Conservation (phyloP, 257 asterid genomes). For the Asclepias syriaca region DNA sequence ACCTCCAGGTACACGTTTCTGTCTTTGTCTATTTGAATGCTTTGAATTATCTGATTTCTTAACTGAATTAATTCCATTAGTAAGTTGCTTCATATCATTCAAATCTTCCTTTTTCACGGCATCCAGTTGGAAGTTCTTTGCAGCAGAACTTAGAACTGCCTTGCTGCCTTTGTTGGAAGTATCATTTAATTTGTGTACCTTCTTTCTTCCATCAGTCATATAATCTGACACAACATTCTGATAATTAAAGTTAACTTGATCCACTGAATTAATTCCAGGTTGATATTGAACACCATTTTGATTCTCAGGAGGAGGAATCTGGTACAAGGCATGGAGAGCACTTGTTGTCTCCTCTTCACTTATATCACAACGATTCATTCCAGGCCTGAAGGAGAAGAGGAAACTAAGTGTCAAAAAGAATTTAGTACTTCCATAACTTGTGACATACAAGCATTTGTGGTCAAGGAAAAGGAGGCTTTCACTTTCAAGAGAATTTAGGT, state of each 20-base stretch:
- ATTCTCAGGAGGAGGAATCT: constrained; percentile 42
- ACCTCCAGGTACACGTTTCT: constrained; percentile 52
- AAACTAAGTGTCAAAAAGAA: constrained; percentile 1
- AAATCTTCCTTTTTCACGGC: constrained; percentile 34
- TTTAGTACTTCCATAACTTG: background rate
- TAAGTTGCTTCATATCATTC: constrained; percentile 44
- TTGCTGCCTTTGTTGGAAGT: constrained; percentile 25
- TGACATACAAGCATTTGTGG: background rate
- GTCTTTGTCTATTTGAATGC: constrained; percentile 35
- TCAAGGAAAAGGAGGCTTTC: background rate
- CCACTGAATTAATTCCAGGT: constrained; percentile 41
- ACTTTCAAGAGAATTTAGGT: background rate
- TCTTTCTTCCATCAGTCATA: constrained; percentile 33
- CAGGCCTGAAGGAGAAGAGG: constrained; percentile 59
- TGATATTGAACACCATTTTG: constrained; percentile 35
- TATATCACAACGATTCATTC: constrained; percentile 71
- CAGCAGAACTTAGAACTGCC: constrained; percentile 21
- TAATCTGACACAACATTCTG: constrained; percentile 25
- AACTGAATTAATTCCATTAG: constrained; percentile 30
- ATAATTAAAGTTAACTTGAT: constrained; percentile 24
- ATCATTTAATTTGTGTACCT: constrained; percentile 50
- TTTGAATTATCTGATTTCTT: constrained; percentile 31
- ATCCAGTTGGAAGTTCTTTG: constrained; percentile 33
- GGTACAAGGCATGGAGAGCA: constrained; percentile 48
- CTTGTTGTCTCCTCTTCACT: constrained; percentile 67